These are phyloP conservation scores for Geosmithia morbida DNA, from an alignment of 2,329 filamentous ascomycete genomes.

Conservation along the genomic window DNA sequence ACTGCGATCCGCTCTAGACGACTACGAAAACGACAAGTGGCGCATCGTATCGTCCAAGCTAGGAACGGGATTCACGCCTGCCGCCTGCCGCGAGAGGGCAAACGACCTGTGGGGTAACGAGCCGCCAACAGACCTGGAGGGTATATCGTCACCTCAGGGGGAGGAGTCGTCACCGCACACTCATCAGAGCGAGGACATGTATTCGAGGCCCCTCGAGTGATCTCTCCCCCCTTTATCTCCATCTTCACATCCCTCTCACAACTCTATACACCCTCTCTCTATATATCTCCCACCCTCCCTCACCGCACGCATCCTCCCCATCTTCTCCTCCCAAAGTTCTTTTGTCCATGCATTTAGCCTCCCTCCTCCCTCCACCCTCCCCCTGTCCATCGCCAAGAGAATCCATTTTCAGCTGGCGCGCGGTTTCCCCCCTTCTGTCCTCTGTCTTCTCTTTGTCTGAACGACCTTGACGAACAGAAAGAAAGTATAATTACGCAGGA, in stretches of 20 bases:
- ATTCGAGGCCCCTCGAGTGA: background rate
- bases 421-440: too few relatives aligned
- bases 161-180: background rate
- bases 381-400: too few relatives aligned
- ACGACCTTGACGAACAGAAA: background rate
- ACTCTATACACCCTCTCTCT: too few relatives aligned
- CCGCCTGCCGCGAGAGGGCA: slow-evolving; percentile 72
- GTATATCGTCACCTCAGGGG: slow-evolving; percentile 27
- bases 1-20: slow-evolving; percentile 60
- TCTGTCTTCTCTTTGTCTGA: too few relatives aligned
- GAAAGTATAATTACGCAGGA: background rate
- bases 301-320: too few relatives aligned
- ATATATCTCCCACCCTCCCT: too few relatives aligned
- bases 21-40: slow-evolving; percentile 89
- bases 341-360: too few relatives aligned
- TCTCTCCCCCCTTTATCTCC: background rate
- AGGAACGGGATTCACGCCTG: slow-evolving; percentile 76
- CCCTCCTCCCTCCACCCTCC: too few relatives aligned
- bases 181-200: background rate
- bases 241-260: too few relatives aligned
- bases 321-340: too few relatives aligned
- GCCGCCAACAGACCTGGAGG: slow-evolving; percentile 26
- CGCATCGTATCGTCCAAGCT: slow-evolving; percentile 83
- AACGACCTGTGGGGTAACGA: slow-evolving; percentile 40
- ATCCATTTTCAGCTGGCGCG: too few relatives aligned